phyloP scores from a whole-genome alignment of 2,329 filamentous ascomycete genomes.

The Dactylellina parvicollis region DNA sequence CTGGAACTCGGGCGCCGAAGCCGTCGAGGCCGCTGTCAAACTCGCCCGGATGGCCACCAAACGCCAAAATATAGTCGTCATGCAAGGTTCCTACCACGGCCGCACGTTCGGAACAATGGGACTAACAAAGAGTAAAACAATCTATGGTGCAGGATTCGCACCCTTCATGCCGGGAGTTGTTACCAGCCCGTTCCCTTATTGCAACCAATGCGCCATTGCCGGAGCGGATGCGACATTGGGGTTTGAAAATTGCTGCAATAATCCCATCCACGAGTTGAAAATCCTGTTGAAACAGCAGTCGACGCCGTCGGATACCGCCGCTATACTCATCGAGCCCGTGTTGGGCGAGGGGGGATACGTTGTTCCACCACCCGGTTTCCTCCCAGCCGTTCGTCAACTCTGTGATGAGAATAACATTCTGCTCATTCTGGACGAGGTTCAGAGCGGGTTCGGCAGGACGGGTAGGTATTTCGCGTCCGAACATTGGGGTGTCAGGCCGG shows the following conservation, averaged over 20 bases:
- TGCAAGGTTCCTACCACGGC: constrained; percentile 61
- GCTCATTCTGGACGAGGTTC: constrained; percentile 63
- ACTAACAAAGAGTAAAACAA: constrained; percentile 59
- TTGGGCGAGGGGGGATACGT: constrained; percentile 61
- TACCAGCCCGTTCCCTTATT: constrained; percentile 61
- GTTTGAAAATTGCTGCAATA: constrained; percentile 62
- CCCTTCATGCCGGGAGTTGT: constrained; percentile 62
- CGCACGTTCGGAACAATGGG: constrained; percentile 61
- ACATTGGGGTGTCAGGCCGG: constrained; percentile 62
- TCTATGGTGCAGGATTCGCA: constrained; percentile 60
- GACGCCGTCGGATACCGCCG: constrained; percentile 60
- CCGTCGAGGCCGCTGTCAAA: constrained; percentile 61
- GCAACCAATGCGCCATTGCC: constrained; percentile 61
- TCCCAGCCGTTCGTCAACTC: constrained; percentile 61
- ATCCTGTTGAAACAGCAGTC: constrained; percentile 60
- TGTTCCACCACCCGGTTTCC: constrained; percentile 59
- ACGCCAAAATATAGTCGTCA: constrained; percentile 61
- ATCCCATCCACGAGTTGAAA: constrained; percentile 60
- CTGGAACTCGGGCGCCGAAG: constrained; percentile 61
- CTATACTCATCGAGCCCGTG: constrained; percentile 61
- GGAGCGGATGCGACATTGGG: constrained; percentile 58
- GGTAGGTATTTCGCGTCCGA: constrained; percentile 64
- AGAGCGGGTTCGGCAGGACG: constrained; percentile 63
- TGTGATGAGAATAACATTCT: constrained; percentile 64
- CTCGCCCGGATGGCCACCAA: constrained; percentile 61